Evolutionary conservation across 2,329 filamentous ascomycete genomes (phyloP).

Genomic region (Cladobotryum protrusum): DNA sequence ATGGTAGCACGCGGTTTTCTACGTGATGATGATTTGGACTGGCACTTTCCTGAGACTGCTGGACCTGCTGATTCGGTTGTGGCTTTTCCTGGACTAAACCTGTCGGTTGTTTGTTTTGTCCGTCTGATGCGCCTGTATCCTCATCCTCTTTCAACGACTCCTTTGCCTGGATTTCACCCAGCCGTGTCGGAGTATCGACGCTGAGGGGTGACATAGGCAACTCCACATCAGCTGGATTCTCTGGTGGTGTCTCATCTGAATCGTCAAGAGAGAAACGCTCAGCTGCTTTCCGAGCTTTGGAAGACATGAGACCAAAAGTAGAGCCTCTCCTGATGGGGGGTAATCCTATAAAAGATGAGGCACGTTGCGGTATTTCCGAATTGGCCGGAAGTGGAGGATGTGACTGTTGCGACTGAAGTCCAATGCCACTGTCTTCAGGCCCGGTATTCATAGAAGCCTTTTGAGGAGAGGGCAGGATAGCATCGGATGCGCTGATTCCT

Average conservation of each 20-base stretch:
- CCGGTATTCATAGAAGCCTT: neutral
- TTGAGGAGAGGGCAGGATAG: too few relatives aligned
- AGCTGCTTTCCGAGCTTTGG: conserved; percentile 28
- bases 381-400: conserved; percentile 6
- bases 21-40: neutral
- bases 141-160: too few relatives aligned
- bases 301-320: conserved; percentile 42
- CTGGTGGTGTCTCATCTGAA: too few relatives aligned
- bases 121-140: too few relatives aligned
- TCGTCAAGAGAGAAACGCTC: conserved; percentile 25
- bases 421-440: conserved; percentile 9
- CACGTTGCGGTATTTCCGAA: conserved; percentile 30
- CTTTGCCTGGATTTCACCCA: too few relatives aligned
- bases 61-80: neutral
- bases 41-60: neutral
- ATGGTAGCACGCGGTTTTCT: neutral
- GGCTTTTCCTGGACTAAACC: neutral
- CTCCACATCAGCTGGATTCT: neutral
- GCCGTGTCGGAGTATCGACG: neutral
- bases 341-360: conserved; percentile 49
- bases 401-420: conserved; percentile 13
- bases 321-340: conserved; percentile 54
- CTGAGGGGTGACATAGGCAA: neutral
- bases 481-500: neutral
- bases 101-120: too few relatives aligned